These are phyloP conservation scores for Cyberlindnera euphorbiiphila DNA, from an alignment of 805 yeast species.

Conservation along the genomic window DNA sequence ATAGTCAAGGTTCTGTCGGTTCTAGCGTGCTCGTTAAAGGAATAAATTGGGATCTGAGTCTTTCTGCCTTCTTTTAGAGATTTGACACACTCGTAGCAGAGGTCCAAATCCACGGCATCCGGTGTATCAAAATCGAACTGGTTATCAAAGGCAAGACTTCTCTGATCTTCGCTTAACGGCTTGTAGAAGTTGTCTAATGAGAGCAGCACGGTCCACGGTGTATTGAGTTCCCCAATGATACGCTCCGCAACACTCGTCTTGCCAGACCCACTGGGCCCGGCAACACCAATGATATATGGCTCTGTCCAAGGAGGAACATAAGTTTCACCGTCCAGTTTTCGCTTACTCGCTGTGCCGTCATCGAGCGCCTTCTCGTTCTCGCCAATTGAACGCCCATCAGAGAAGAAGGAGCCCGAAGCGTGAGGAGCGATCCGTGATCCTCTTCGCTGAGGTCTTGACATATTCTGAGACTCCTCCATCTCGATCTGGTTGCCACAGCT, in stretches of 20 bases:
- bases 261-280: conserved; percentile 87
- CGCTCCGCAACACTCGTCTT: conserved; percentile 87
- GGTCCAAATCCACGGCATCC: conserved; percentile 74
- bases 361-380: not conserved
- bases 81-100: conserved; percentile 57
- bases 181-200: conserved; percentile 90
- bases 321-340: conserved; percentile 1
- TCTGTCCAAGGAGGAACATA: conserved; percentile 87
- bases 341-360: not conserved
- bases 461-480: not conserved
- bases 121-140: conserved; percentile 89
- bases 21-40: conserved; percentile 60
- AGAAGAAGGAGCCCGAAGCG: conserved; percentile 16
- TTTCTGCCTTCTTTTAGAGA: conserved; percentile 67
- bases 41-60: conserved; percentile 63
- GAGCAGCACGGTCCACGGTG: conserved; percentile 91
- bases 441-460: conserved; percentile 1
- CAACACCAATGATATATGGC: conserved; percentile 83
- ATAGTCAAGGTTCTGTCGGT: conserved; percentile 64
- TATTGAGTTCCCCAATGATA: conserved; percentile 71
- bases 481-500: not conserved
- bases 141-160: conserved; percentile 58
- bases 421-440: conserved; percentile 19
- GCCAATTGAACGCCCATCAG: not conserved
- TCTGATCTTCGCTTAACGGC: conserved; percentile 61